Evolutionary conservation across 345 rosid genomes (phyloP).

Genomic region (Sonneratia caseolaris): DNA sequence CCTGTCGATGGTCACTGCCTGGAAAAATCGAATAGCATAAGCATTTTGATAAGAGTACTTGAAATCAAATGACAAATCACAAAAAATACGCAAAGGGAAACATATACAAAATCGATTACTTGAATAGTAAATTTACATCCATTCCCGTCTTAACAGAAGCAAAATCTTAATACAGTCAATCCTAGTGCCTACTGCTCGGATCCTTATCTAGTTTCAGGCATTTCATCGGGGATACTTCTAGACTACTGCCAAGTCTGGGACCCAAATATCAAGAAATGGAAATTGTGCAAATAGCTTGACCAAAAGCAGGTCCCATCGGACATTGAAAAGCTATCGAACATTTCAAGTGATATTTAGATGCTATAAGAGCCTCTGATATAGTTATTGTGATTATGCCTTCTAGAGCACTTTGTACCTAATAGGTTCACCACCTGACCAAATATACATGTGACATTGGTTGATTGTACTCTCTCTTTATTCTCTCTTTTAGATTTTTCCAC

Average conservation of each 20-base stretch:
- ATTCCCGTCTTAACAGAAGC: background rate
- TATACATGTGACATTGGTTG: background rate
- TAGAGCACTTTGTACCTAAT: background rate
- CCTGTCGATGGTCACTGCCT: constrained; percentile 50
- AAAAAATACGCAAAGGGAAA: background rate
- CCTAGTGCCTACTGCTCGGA: background rate
- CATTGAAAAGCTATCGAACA: background rate
- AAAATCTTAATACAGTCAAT: background rate
- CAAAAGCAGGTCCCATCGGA: background rate
- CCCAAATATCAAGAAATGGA: background rate
- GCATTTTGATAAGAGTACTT: background rate
- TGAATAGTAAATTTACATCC: background rate
- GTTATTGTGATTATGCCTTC: background rate
- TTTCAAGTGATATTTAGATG: background rate
- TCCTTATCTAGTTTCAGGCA: background rate
- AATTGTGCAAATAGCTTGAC: background rate
- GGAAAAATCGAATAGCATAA: constrained; percentile 2
- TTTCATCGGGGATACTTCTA: background rate
- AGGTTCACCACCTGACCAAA: background rate
- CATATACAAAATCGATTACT: background rate
- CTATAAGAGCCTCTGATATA: background rate
- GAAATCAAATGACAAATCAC: background rate
- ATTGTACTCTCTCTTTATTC: background rate
- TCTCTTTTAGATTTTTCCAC: background rate
- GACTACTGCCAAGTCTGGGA: background rate